Conservation (phyloP, 2,329 filamentous ascomycete species). For the Hymenoscyphus infarciens region DNA sequence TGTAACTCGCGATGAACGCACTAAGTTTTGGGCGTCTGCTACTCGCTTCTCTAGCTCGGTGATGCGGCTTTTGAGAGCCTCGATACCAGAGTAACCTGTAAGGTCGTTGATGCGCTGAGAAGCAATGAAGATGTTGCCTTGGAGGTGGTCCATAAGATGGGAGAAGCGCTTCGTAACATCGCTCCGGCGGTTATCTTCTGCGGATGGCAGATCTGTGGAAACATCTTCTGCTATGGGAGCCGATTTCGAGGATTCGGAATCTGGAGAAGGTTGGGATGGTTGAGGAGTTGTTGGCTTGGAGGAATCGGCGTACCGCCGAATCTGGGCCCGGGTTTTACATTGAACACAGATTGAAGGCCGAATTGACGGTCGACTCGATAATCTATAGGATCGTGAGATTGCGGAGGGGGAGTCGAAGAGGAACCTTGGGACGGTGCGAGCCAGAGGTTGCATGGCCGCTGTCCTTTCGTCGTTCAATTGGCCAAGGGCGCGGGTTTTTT, state of each 20-base stretch:
- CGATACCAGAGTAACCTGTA: slow-evolving; percentile 91
- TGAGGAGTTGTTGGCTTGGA: slow-evolving; percentile 25
- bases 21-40: slow-evolving; percentile 55
- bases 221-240: slow-evolving; percentile 15
- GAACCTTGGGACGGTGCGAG: slow-evolving; percentile 31
- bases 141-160: slow-evolving; percentile 81
- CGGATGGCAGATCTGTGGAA: slow-evolving; percentile 43
- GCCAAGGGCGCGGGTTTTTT: slow-evolving; percentile 8
- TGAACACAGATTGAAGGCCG: slow-evolving; percentile 39
- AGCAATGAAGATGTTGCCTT: slow-evolving; percentile 78
- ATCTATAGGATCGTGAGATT: slow-evolving; percentile 21
- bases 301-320: slow-evolving; percentile 33
- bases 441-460: slow-evolving; percentile 34
- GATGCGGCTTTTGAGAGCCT: slow-evolving; percentile 78
- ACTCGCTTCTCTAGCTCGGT: slow-evolving; percentile 59
- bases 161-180: slow-evolving; percentile 51
- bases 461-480: neutral
- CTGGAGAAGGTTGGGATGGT: slow-evolving; percentile 2
- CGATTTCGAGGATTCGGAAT: neutral
- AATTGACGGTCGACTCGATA: slow-evolving; percentile 24
- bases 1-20: slow-evolving; percentile 66
- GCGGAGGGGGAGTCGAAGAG: slow-evolving; percentile 26
- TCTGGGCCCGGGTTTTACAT: slow-evolving; percentile 40
- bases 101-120: slow-evolving; percentile 89
- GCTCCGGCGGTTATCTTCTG: slow-evolving; percentile 43